phyloP scores from a whole-genome alignment of 176 grass and related monocot species.

The Triticum dicoccoides region DNA sequence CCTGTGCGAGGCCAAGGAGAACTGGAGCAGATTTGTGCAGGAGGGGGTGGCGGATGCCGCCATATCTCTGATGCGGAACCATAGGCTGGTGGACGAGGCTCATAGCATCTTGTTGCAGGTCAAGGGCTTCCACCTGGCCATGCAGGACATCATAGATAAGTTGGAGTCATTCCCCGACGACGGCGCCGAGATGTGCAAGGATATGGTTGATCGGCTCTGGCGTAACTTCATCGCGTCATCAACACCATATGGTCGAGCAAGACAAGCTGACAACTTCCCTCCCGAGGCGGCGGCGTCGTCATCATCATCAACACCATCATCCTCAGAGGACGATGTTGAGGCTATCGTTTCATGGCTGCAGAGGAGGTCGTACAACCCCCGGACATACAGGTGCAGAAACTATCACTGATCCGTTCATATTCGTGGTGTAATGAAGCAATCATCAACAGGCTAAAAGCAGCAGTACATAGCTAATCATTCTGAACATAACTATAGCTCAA shows the following conservation, averaged over 20 bases:
- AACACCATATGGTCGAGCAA: background rate
- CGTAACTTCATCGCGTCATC: background rate
- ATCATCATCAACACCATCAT: background rate
- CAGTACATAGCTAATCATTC: background rate
- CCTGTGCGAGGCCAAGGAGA: slow-evolving; percentile 35
- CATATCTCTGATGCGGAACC: slow-evolving; percentile 16
- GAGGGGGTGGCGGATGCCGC: slow-evolving; percentile 36
- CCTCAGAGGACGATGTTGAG: slow-evolving; percentile 19
- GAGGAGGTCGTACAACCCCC: slow-evolving; percentile 26
- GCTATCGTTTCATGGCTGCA: slow-evolving; percentile 43
- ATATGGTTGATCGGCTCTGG: slow-evolving; percentile 4
- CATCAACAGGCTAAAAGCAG: background rate
- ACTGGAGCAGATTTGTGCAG: slow-evolving; percentile 34
- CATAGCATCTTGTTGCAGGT: slow-evolving; percentile 9
- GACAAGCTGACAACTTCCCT: background rate
- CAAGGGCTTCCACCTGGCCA: background rate
- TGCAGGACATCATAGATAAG: slow-evolving; percentile 9
- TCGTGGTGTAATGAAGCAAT: slow-evolving; percentile 2
- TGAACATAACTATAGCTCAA: background rate
- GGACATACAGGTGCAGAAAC: slow-evolving; percentile 20
- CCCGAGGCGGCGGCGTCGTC: background rate
- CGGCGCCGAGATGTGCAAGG: background rate
- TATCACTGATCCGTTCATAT: background rate
- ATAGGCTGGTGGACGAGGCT: slow-evolving; percentile 26
- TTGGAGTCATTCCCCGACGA: background rate